These are phyloP conservation scores for Cucurbita moschata DNA, from an alignment of 306 rosid species.

Conservation along the genomic window DNA sequence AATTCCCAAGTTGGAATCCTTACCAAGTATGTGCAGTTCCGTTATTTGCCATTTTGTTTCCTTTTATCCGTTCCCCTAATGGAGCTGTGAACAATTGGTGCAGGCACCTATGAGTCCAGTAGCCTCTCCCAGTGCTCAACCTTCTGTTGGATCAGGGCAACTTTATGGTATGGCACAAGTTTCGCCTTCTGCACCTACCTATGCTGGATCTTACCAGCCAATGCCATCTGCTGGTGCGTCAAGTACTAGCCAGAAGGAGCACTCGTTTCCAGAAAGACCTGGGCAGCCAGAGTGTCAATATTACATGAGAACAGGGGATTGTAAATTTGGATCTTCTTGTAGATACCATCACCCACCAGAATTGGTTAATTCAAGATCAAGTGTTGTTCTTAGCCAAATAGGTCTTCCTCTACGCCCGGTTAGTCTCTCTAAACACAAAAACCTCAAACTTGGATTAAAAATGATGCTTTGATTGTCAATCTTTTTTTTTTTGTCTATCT, in stretches of 20 bases:
- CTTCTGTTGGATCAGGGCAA: constrained; percentile 43
- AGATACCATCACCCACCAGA: constrained; percentile 94
- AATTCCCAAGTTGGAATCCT: constrained; percentile 61
- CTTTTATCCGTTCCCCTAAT: constrained; percentile 11
- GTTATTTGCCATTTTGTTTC: constrained; percentile 11
- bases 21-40: constrained; percentile 52
- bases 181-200: constrained; percentile 39
- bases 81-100: constrained; percentile 20
- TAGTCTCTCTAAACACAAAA: constrained; percentile 15
- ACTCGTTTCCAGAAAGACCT: constrained; percentile 75
- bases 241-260: constrained; percentile 57
- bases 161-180: constrained; percentile 54
- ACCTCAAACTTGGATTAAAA: not conserved
- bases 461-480: not conserved
- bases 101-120: constrained; percentile 60
- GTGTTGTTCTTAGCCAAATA: constrained; percentile 41
- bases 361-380: constrained; percentile 29
- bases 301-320: constrained; percentile 92
- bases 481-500: not conserved
- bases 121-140: constrained; percentile 48
- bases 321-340: constrained; percentile 93
- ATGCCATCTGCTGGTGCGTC: constrained; percentile 49
- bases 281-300: constrained; percentile 84
- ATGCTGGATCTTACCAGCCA: constrained; percentile 44
- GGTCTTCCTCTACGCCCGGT: constrained; percentile 98